These are phyloP conservation scores for Erythrophleum ivorense DNA, from an alignment of 331 rosid genomes.

Conservation along the genomic window DNA sequence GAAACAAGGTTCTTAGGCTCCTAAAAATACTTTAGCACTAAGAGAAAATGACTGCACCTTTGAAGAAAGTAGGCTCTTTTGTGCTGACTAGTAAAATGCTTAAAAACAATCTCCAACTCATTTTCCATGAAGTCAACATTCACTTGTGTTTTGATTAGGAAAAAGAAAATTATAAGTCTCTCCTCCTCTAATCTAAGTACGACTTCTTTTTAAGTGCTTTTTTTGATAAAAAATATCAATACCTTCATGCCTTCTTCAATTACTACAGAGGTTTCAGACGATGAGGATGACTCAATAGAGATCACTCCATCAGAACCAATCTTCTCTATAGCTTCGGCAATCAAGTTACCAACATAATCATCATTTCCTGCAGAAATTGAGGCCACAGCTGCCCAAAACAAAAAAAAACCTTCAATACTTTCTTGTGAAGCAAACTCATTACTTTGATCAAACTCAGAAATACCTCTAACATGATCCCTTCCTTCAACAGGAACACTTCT, in stretches of 20 bases:
- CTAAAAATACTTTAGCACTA: neutral
- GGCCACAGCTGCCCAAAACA: constrained; percentile 79
- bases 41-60: neutral
- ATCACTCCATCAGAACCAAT: constrained; percentile 93
- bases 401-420: constrained; percentile 34
- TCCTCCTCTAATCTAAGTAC: neutral
- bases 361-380: constrained; percentile 94
- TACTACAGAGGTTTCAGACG: constrained; percentile 79
- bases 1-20: too few species aligned
- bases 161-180: neutral
- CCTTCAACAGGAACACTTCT: constrained; percentile 84
- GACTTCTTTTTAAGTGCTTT: constrained; percentile 17
- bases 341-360: constrained; percentile 76
- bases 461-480: constrained; percentile 88
- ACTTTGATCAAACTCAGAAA: constrained; percentile 27
- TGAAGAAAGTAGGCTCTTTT: neutral
- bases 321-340: constrained; percentile 87
- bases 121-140: neutral
- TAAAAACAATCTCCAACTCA: neutral
- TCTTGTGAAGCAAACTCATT: neutral
- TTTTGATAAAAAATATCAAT: neutral
- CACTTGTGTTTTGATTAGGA: neutral
- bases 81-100: neutral
- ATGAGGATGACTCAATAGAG: constrained; percentile 79
- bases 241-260: constrained; percentile 99